phyloP scores from a whole-genome alignment of 306 rosid species.

The Clitoria ternatea region DNA sequence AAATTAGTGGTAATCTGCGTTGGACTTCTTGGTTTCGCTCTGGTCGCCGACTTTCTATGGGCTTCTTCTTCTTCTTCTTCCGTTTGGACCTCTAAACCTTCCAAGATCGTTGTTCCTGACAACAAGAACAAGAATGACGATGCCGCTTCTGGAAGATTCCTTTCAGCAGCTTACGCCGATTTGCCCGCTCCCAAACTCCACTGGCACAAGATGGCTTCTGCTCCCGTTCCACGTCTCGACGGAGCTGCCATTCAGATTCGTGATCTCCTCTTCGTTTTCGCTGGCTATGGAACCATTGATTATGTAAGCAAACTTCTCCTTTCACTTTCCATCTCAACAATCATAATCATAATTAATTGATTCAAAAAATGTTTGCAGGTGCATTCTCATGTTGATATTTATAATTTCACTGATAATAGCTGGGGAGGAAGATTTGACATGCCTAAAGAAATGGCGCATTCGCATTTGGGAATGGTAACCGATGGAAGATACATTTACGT shows the following conservation, averaged over 20 bases:
- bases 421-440: constrained; percentile 78
- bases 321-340: background rate
- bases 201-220: constrained; percentile 74
- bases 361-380: constrained; percentile 56
- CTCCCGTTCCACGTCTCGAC: constrained; percentile 91
- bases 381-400: constrained; percentile 88
- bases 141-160: constrained; percentile 33
- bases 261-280: constrained; percentile 69
- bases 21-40: constrained; percentile 63
- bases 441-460: constrained; percentile 98
- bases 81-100: constrained; percentile 28
- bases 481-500: constrained; percentile 86
- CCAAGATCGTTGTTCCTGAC: constrained; percentile 24
- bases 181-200: constrained; percentile 57
- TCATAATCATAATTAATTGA: background rate
- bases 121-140: background rate
- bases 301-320: constrained; percentile 22
- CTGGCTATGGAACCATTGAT: constrained; percentile 82
- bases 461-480: constrained; percentile 84
- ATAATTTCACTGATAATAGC: constrained; percentile 60
- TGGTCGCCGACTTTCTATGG: constrained; percentile 72
- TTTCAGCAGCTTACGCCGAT: constrained; percentile 85
- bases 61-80: constrained; percentile 56
- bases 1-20: constrained; percentile 54
- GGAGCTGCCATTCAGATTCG: constrained; percentile 92